Percentiles rank a stretch among this genome's conserved stretches.
These are phyloP conservation scores for Rhizophagus sp. DNA, from an alignment of 192 early-diverging fungal genomes.

Conservation along the genomic window DNA sequence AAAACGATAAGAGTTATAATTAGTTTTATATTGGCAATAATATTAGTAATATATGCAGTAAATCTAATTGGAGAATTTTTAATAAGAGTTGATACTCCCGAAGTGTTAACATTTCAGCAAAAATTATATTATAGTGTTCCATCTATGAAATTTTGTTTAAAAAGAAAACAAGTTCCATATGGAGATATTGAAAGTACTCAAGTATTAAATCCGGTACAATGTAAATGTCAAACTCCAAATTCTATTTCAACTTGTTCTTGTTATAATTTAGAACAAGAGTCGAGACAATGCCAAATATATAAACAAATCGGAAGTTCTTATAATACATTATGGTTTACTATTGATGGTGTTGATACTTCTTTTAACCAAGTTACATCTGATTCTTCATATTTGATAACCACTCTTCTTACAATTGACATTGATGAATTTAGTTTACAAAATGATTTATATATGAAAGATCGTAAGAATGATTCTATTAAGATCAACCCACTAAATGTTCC, in stretches of 20 bases:
- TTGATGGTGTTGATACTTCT: background rate
- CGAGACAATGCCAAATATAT: background rate
- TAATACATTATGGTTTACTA: background rate
- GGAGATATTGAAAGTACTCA: background rate
- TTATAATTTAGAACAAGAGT: background rate
- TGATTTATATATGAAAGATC: background rate
- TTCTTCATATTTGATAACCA: background rate
- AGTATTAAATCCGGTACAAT: background rate
- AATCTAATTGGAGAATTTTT: background rate
- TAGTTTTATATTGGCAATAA: background rate
- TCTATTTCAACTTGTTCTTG: background rate
- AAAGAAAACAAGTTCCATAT: background rate
- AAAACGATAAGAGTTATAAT: background rate
- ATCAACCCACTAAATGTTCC: background rate
- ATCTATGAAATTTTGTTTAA: background rate
- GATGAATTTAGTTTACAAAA: background rate
- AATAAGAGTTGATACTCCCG: background rate
- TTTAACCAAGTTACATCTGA: background rate
- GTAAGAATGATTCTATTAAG: background rate
- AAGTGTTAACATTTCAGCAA: background rate
- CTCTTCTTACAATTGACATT: background rate
- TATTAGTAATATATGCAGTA: background rate
- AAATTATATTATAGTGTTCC: background rate
- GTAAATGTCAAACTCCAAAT: background rate
- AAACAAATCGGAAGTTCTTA: background rate